A percentile compares a stretch with the other conserved stretches of the same genome.
phyloP scores from a whole-genome alignment of 1,284 basidiomycete species.

The Ustilago lituana region DNA sequence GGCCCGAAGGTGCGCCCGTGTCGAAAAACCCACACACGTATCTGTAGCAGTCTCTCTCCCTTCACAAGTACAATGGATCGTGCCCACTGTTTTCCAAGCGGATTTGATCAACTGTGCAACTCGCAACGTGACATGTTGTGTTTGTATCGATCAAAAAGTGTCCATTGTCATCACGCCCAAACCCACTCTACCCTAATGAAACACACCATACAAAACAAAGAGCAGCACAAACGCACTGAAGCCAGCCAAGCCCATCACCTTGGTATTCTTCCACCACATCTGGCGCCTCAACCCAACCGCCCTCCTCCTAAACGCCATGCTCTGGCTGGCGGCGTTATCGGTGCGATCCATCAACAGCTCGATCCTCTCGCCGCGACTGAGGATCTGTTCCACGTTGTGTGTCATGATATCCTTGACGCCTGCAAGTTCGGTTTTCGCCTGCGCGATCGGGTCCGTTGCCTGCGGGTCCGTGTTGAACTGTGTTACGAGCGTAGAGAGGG shows the following conservation, averaged over 20 bases:
- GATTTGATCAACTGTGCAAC: no score
- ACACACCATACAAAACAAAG: slow-evolving; percentile 33
- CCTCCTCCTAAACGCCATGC: slow-evolving; percentile 92
- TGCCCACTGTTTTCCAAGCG: no score
- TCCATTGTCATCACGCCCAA: background rate
- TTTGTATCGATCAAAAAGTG: no score
- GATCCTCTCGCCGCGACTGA: slow-evolving; percentile 91
- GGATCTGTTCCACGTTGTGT: slow-evolving; percentile 74
- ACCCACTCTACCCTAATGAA: slow-evolving; percentile 4
- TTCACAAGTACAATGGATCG: background rate
- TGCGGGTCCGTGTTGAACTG: slow-evolving; percentile 89
- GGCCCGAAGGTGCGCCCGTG: slow-evolving; percentile 42
- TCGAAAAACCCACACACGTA: slow-evolving; percentile 11
- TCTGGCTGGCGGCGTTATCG: slow-evolving; percentile 91
- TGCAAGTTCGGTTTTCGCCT: slow-evolving; percentile 88
- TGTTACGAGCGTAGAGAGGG: slow-evolving; percentile 68
- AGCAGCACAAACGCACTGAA: slow-evolving; percentile 77
- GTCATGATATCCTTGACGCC: slow-evolving; percentile 98
- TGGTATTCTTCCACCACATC: slow-evolving; percentile 87
- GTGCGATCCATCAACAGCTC: slow-evolving; percentile 97
- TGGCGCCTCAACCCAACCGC: slow-evolving; percentile 85
- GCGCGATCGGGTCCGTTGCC: slow-evolving; percentile 81
- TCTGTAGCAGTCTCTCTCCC: slow-evolving; percentile 1
- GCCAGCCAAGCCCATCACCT: slow-evolving; percentile 77
- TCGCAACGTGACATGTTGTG: no score